Conservation (phyloP, 106 monocot species). For the Agapanthus africanus region DNA sequence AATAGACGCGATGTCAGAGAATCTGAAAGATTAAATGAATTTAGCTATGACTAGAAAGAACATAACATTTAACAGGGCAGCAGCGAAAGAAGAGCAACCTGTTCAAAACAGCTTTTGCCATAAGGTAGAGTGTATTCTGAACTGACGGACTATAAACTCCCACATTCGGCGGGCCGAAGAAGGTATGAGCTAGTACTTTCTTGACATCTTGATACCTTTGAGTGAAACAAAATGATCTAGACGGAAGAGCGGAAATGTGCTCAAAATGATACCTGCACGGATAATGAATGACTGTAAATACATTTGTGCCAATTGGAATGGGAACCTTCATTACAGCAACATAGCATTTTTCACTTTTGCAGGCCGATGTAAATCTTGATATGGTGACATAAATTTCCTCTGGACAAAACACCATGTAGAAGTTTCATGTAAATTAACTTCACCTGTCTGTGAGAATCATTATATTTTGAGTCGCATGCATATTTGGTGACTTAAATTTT, state of each 20-base stretch:
- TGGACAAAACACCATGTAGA: no score
- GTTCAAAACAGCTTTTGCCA: constrained; percentile 73
- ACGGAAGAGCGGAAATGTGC: constrained; percentile 39
- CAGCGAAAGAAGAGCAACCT: constrained; percentile 33
- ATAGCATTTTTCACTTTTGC: neutral
- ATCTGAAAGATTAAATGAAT: constrained; percentile 34
- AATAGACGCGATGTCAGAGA: constrained; percentile 49
- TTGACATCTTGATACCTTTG: constrained; percentile 54
- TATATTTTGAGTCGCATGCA: no score
- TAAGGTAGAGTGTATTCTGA: constrained; percentile 81
- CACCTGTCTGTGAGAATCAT: no score
- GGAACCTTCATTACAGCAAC: neutral
- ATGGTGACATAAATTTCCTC: no score
- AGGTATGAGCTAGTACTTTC: constrained; percentile 48
- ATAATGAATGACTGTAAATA: constrained; percentile 1
- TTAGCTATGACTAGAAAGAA: neutral
- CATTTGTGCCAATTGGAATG: no score
- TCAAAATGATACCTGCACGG: constrained; percentile 53
- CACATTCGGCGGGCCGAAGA: constrained; percentile 56
- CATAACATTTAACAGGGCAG: neutral
- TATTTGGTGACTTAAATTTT: no score
- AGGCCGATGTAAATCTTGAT: no score
- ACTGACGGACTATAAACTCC: constrained; percentile 96
- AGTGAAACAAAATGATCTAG: constrained; percentile 52
- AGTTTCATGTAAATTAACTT: no score